These are phyloP conservation scores for Ustilago hordei DNA, from an alignment of 1,284 basidiomycete species.

Conservation along the genomic window DNA sequence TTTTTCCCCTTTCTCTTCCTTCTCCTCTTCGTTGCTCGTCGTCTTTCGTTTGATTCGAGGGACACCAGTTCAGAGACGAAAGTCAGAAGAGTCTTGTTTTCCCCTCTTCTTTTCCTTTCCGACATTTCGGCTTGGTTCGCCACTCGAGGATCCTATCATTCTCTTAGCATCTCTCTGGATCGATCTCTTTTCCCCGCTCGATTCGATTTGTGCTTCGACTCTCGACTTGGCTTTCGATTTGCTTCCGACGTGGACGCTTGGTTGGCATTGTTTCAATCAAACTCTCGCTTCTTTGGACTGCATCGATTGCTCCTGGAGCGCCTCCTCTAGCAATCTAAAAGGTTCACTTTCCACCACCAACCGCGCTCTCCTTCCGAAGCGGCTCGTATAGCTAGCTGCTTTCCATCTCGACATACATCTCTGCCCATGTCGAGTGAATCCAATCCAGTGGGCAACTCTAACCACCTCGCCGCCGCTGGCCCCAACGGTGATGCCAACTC, in stretches of 20 bases:
- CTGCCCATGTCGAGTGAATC: conserved; percentile 58
- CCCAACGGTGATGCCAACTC: conserved; percentile 52
- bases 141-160: conserved; percentile 11
- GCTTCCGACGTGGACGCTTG: conserved; percentile 23
- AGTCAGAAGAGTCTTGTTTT: conserved; percentile 24
- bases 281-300: background rate
- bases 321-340: conserved; percentile 12
- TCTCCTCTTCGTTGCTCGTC: conserved; percentile 22
- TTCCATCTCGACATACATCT: conserved; percentile 36
- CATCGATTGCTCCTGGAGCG: conserved; percentile 2
- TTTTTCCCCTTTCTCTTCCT: conserved; percentile 12
- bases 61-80: conserved; percentile 26
- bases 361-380: conserved; percentile 25
- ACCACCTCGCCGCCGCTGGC: conserved; percentile 46
- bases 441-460: conserved; percentile 40
- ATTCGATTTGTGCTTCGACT: conserved; percentile 6
- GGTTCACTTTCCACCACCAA: conserved; percentile 11
- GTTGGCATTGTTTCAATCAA: conserved; percentile 1
- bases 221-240: conserved; percentile 9
- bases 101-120: conserved; percentile 10
- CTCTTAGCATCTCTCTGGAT: conserved; percentile 30
- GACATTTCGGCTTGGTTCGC: conserved; percentile 24
- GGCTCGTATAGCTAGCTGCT: conserved; percentile 35
- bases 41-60: conserved; percentile 32
- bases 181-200: conserved; percentile 13